Conservation (phyloP, 768 basidiomycete genomes). For the Xerocomellus intermedius region DNA sequence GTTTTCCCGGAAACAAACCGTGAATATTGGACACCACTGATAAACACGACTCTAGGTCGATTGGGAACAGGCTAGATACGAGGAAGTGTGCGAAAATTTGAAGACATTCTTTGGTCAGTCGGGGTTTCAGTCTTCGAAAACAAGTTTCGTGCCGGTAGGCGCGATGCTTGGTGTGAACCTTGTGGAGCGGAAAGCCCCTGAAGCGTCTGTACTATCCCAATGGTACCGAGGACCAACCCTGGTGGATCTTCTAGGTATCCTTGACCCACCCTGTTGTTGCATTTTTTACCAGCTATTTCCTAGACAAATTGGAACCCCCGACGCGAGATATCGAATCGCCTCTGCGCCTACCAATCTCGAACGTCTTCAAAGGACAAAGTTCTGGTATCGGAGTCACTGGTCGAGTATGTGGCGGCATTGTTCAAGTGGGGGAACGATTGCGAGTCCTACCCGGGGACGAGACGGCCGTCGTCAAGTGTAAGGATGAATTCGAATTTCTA, state of each 20-base stretch:
- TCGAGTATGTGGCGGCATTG: conserved; percentile 79
- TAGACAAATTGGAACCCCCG: conserved; percentile 83
- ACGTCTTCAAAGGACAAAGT: conserved; percentile 89
- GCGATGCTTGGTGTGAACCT: conserved; percentile 92
- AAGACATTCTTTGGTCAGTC: conserved; percentile 83
- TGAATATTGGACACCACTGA: not conserved
- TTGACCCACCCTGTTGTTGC: not conserved
- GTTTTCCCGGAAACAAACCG: conserved; percentile 16
- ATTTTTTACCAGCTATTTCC: not conserved
- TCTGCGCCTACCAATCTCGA: conserved; percentile 85
- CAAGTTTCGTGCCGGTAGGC: conserved; percentile 82
- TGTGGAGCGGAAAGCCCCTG: conserved; percentile 46
- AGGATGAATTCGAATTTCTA: conserved; percentile 12
- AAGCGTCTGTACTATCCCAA: conserved; percentile 44
- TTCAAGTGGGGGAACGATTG: conserved; percentile 89
- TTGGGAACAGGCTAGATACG: conserved; percentile 82
- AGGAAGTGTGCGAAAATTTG: conserved; percentile 74
- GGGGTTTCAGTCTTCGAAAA: conserved; percentile 79
- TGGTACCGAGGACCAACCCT: conserved; percentile 92
- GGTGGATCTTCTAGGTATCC: conserved; percentile 74
- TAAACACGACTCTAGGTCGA: conserved; percentile 56
- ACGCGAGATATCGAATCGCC: conserved; percentile 71
- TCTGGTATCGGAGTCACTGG: conserved; percentile 80
- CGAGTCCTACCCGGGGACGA: conserved; percentile 93
- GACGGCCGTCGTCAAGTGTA: conserved; percentile 73